These are phyloP conservation scores for Toxoplasma gondii DNA, from an alignment of 169 alveolate genomes.

Conservation along the genomic window DNA sequence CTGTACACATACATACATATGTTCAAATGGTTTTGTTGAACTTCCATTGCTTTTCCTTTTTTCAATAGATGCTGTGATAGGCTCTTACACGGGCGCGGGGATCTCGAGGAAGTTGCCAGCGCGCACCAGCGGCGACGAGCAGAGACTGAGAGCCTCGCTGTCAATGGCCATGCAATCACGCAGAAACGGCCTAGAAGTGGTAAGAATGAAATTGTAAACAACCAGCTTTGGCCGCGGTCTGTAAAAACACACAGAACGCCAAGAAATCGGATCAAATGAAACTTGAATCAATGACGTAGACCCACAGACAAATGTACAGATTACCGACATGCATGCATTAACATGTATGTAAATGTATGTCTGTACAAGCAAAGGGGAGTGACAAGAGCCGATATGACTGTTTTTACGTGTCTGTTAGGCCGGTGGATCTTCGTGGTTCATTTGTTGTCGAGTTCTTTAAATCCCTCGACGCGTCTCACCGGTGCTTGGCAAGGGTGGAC, in stretches of 20 bases:
- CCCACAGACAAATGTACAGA: no score
- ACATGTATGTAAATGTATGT: background rate
- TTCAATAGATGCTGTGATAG: no score
- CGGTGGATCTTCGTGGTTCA: no score
- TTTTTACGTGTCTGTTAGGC: no score
- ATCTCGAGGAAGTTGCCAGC: slow-evolving; percentile 35
- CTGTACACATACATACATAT: background rate
- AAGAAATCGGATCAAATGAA: background rate
- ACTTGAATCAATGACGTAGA: no score
- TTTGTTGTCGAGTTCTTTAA: no score
- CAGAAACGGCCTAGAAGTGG: slow-evolving; percentile 46
- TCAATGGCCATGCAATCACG: slow-evolving; percentile 44
- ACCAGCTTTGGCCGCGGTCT: slow-evolving; percentile 61
- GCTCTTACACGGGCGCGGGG: slow-evolving; percentile 58
- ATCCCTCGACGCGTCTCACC: background rate
- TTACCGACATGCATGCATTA: no score
- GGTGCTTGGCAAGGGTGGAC: slow-evolving; percentile 44
- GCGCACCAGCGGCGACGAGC: slow-evolving; percentile 46
- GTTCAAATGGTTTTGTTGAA: no score
- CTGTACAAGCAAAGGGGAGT: background rate
- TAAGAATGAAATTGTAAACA: slow-evolving; percentile 53
- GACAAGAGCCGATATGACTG: no score
- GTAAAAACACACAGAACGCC: background rate
- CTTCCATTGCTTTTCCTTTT: no score
- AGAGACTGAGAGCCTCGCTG: slow-evolving; percentile 32